Base-by-base conservation (phyloP, 1,284 basidiomycete genomes). In the Austroboletus novae-zelandiae region DNA sequence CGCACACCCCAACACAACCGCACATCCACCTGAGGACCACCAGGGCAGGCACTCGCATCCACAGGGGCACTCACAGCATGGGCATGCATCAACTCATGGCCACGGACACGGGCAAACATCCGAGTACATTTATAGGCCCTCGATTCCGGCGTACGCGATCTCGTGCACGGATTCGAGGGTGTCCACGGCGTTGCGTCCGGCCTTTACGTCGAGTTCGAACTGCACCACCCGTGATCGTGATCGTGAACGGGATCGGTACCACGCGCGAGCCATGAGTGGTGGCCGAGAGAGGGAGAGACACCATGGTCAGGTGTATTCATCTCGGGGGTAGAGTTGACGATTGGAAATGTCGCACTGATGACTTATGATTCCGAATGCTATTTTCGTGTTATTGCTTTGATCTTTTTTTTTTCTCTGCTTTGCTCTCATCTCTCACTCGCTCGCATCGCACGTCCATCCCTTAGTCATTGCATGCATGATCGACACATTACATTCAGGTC, bases 151-250 rank as follows among this genome's bases (percentile, higher is more conserved):
- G 1, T 64, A 68, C 45, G 62, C 65, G 9, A 62, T 67, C 23
- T 64, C 62, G 5, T 68, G 66, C 4, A 65, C 66, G 5, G 62
- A 65, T 52, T 58, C 65, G 15, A 60, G 61, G 54, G 66, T 68
- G 10, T 68, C 66, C 50, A 65, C 62, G 3, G 66, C 66, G 4
- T 41, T 65, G 43, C 63, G 66, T 6, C 62, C 62, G 17, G 62
- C 66, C 23, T 65, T 65, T 58, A 64, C 62, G 43, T 65, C 62
- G 45, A 52, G 7, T 9, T 43, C 62, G 34, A 51, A 30, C 10
- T 63, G 40, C 18, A 25, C 30, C 18, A 43, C 10, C 30, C 61
- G 59, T 48, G 58, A 62, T 15, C 58, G 61, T 4, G 58, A 59
- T 13, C 56, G 54, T 0, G 57, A 57, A 15, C 45, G 43, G 3